phyloP scores from a whole-genome alignment of 129 eudicot species.

The Apium graveolens region DNA sequence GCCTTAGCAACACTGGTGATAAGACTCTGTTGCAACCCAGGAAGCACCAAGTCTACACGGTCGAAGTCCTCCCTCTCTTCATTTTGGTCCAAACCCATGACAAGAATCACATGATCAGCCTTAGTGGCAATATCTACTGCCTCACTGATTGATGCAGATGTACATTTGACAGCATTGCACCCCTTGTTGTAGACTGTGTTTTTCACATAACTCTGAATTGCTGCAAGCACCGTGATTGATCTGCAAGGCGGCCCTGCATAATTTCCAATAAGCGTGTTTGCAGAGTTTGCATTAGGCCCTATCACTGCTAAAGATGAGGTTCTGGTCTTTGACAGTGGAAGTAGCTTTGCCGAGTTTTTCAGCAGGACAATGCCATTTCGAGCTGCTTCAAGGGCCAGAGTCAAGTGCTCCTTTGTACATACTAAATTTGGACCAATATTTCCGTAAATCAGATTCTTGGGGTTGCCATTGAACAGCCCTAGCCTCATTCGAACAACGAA shows the following conservation, averaged over 20 bases:
- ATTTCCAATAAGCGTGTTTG: slow-evolving; percentile 64
- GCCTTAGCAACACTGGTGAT: slow-evolving; percentile 55
- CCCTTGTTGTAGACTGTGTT: slow-evolving; percentile 39
- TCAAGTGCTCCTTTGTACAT: slow-evolving; percentile 60
- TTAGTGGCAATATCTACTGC: slow-evolving; percentile 47
- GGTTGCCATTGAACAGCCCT: slow-evolving; percentile 76
- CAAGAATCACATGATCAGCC: slow-evolving; percentile 69
- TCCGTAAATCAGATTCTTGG: slow-evolving; percentile 40
- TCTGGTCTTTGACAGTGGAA: slow-evolving; percentile 55
- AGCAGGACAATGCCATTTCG: slow-evolving; percentile 75
- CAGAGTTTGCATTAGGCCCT: slow-evolving; percentile 75
- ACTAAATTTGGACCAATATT: slow-evolving; percentile 54
- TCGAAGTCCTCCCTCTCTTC: slow-evolving; percentile 74
- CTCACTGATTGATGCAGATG: slow-evolving; percentile 29
- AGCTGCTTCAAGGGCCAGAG: slow-evolving; percentile 88
- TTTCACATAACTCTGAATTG: slow-evolving; percentile 38
- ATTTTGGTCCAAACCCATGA: slow-evolving; percentile 90
- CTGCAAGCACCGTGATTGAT: slow-evolving; percentile 44
- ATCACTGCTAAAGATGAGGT: slow-evolving; percentile 64
- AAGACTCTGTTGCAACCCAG: slow-evolving; percentile 65
- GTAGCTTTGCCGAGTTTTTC: slow-evolving; percentile 67
- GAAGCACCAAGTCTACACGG: slow-evolving; percentile 58
- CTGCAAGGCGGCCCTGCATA: slow-evolving; percentile 92
- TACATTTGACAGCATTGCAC: slow-evolving; percentile 58
- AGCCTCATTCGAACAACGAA: slow-evolving; percentile 78